A percentile compares a stretch with the other conserved stretches of the same genome.
phyloP scores from a whole-genome alignment of 768 basidiomycete genomes.

The Sutorius australiensis region DNA sequence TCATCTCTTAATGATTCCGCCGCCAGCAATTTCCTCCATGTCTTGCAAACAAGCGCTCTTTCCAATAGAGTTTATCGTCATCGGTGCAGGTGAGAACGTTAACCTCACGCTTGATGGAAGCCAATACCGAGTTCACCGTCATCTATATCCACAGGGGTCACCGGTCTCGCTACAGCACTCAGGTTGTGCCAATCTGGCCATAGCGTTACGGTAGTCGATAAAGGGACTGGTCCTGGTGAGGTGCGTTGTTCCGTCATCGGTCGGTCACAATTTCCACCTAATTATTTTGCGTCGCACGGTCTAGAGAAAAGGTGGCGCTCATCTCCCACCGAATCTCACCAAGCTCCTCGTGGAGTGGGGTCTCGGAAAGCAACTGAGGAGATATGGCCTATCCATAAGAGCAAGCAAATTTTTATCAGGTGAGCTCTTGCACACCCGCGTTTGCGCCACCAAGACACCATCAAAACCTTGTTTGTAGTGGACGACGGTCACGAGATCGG shows the following conservation, averaged over 20 bases:
- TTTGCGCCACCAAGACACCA: background rate
- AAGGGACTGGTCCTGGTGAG: constrained; percentile 40
- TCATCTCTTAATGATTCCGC: background rate
- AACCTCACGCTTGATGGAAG: background rate
- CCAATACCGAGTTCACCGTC: background rate
- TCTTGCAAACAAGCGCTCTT: constrained; percentile 23
- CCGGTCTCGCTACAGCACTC: constrained; percentile 58
- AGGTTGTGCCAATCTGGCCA: constrained; percentile 58
- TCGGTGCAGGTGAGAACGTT: constrained; percentile 27
- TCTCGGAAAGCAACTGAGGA: constrained; percentile 40
- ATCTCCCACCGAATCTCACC: constrained; percentile 59
- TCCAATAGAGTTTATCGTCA: constrained; percentile 30
- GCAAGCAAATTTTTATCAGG: constrained; percentile 24
- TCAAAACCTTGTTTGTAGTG: constrained; percentile 29
- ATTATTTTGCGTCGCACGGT: background rate
- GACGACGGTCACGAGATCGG: constrained; percentile 45
- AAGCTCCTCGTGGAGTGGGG: constrained; percentile 57
- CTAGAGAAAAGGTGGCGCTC: constrained; percentile 40
- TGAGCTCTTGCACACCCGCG: constrained; percentile 1
- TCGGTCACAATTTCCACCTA: background rate
- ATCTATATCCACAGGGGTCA: constrained; percentile 31
- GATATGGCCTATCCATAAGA: constrained; percentile 30
- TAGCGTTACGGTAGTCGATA: constrained; percentile 54
- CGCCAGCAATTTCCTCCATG: constrained; percentile 9
- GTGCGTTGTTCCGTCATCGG: constrained; percentile 21